phyloP scores from a whole-genome alignment of 306 rosid species.

The Cucumis cinereus region DNA sequence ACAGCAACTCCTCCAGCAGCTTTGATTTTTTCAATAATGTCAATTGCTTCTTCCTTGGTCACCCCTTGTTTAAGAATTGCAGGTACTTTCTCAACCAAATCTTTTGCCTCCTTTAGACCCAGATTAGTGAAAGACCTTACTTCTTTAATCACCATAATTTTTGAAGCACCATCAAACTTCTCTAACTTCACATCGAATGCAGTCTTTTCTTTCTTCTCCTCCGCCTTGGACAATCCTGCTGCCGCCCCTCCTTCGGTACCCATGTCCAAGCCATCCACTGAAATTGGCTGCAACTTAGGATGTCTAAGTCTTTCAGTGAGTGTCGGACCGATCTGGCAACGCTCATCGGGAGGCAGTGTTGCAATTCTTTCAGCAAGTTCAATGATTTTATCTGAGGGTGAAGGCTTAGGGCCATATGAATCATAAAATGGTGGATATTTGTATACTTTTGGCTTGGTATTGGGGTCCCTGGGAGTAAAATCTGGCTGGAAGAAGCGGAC shows the following conservation, averaged over 20 bases:
- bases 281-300: conserved; percentile 9
- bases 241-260: conserved; percentile 9
- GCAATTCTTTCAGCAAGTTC: conserved; percentile 11
- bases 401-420: conserved; percentile 16
- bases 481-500: conserved; percentile 8
- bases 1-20: conserved; percentile 20
- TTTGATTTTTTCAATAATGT: conserved; percentile 7
- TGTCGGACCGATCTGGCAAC: conserved; percentile 7
- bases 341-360: conserved; percentile 4
- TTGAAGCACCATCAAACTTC: conserved; percentile 9
- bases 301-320: background rate
- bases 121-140: conserved; percentile 11
- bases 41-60: conserved; percentile 6
- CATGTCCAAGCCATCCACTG: conserved; percentile 9
- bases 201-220: conserved; percentile 14
- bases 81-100: conserved; percentile 12
- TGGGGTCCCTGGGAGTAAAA: conserved; percentile 10
- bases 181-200: conserved; percentile 13
- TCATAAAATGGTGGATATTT: conserved; percentile 13
- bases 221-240: conserved; percentile 3
- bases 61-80: conserved; percentile 14
- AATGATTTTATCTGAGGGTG: conserved; percentile 15
- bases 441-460: conserved; percentile 6
- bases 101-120: conserved; percentile 14
- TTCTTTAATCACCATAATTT: conserved; percentile 15